Base-by-base conservation (phyloP, 139 green algal genomes). In the Eudorina sp. region DNA sequence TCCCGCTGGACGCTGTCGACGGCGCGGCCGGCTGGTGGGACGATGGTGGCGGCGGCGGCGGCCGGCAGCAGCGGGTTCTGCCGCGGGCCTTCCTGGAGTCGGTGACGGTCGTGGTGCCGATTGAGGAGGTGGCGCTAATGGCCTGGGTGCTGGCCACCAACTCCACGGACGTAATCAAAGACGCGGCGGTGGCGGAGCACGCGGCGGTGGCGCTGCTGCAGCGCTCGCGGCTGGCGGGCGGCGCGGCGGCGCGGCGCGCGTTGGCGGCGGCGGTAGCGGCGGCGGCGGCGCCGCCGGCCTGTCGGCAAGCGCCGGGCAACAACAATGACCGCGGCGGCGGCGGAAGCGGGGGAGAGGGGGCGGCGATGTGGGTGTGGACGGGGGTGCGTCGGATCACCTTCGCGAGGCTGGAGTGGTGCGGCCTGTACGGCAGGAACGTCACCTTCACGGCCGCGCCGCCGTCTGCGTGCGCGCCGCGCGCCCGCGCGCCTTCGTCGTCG, bases 71-170 rank as follows among this genome's bases (percentile, higher is more conserved):
- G 66, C 46, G 7, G 2, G 46, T 29, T 27, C 41, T 25, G 21
- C 41, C 72, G 23, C 72, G 72, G 0, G 72, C 41, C 14, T 80
- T 41, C 72, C 29, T 80, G 27, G 72, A 80, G 72, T 80, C 72
- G 8, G 72, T 80, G 43, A 55, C 43, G 21, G 13, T 80, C 16
- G 45, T 80, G 7, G 41, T 80, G 23, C 72, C 72, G 1, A 25
- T 27, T 8, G 21, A 41, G 6, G 72, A 80, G 40, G 27, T 80
- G 23, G 72, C 43, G 25, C 16, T 55, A 3, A n/a, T 80, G 41
- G 72, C 72, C 18, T 55, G 72, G 41, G 19, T 55, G 40, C 19
- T 80, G 72, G 72, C 72, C 8, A 38, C 72, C 4, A 51, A 46
- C 0, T 38, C 27, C 14, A 46, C 48, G 13, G 46, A 0, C 6